These are phyloP conservation scores for Hansenula anomala DNA, from an alignment of 1,139 yeast genomes.

Conservation along the genomic window DNA sequence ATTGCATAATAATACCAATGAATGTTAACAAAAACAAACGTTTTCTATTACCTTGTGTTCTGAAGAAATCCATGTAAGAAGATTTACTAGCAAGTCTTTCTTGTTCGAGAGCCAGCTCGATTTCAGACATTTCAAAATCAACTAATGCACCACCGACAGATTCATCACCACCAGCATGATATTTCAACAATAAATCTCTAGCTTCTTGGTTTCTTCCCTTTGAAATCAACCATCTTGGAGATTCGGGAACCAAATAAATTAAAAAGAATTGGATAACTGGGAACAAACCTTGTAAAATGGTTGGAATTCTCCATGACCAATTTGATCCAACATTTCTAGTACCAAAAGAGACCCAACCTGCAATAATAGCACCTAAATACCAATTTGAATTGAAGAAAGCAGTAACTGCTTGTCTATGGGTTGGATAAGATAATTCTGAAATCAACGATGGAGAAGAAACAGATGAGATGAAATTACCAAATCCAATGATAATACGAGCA, in stretches of 20 bases:
- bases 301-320: conserved; percentile 42
- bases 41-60: conserved; percentile 36
- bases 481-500: conserved; percentile 44
- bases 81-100: conserved; percentile 23
- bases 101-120: conserved; percentile 32
- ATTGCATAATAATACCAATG: conserved; percentile 31
- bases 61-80: conserved; percentile 23
- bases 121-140: conserved; percentile 42
- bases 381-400: conserved; percentile 47
- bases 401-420: conserved; percentile 43
- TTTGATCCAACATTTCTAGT: conserved; percentile 22
- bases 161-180: conserved; percentile 35
- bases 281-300: conserved; percentile 34
- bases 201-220: conserved; percentile 54
- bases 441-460: conserved; percentile 38
- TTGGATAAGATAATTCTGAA: conserved; percentile 38
- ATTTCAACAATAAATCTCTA: conserved; percentile 33
- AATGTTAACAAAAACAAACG: conserved; percentile 35
- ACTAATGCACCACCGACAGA: conserved; percentile 32
- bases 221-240: conserved; percentile 68
- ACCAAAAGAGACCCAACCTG: conserved; percentile 55
- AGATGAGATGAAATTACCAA: conserved; percentile 40
- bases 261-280: conserved; percentile 36
- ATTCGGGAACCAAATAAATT: conserved; percentile 52
- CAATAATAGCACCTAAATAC: conserved; percentile 52